phyloP scores from a whole-genome alignment of 805 yeast genomes.

The Starmerella potacharoeniae region DNA sequence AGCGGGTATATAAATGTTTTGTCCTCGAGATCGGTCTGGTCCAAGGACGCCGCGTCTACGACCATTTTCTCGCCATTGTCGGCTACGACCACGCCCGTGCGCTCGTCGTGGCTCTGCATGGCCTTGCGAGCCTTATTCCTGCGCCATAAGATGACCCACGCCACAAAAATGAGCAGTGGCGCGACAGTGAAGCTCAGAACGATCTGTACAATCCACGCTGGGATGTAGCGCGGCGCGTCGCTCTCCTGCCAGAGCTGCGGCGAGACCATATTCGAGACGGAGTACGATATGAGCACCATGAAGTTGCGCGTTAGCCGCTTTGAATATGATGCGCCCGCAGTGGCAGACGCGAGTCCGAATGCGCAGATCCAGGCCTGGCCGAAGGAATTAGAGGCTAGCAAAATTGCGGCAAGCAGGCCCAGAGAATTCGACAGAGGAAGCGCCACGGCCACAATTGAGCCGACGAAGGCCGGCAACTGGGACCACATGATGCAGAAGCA shows the following conservation, averaged over 20 bases:
- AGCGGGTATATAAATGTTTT: slow-evolving; percentile 42
- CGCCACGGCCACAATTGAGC: slow-evolving; percentile 34
- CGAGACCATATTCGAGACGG: slow-evolving; percentile 33
- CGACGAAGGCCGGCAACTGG: slow-evolving; percentile 33
- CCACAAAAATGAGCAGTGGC: slow-evolving; percentile 35
- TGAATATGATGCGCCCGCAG: slow-evolving; percentile 40
- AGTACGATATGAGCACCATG: slow-evolving; percentile 14
- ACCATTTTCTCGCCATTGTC: slow-evolving; percentile 27
- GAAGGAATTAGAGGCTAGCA: slow-evolving; percentile 32
- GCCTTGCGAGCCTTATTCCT: slow-evolving; percentile 31
- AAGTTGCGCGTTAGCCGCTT: slow-evolving; percentile 40
- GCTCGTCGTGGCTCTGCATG: background rate
- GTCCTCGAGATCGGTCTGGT: slow-evolving; percentile 45
- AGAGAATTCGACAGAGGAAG: slow-evolving; percentile 34
- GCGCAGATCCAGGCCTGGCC: slow-evolving; percentile 24
- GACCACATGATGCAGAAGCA: slow-evolving; percentile 27
- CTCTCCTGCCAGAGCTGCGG: slow-evolving; percentile 38
- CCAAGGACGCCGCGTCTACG: slow-evolving; percentile 37
- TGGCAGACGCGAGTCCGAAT: slow-evolving; percentile 34
- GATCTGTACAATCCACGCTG: slow-evolving; percentile 41
- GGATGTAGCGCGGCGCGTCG: slow-evolving; percentile 37
- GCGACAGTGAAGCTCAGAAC: slow-evolving; percentile 35
- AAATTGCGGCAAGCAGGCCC: slow-evolving; percentile 34
- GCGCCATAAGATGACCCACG: slow-evolving; percentile 35
- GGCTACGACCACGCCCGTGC: slow-evolving; percentile 22